Conservation (phyloP, 2,329 filamentous ascomycete species). For the Capronia coronata region DNA sequence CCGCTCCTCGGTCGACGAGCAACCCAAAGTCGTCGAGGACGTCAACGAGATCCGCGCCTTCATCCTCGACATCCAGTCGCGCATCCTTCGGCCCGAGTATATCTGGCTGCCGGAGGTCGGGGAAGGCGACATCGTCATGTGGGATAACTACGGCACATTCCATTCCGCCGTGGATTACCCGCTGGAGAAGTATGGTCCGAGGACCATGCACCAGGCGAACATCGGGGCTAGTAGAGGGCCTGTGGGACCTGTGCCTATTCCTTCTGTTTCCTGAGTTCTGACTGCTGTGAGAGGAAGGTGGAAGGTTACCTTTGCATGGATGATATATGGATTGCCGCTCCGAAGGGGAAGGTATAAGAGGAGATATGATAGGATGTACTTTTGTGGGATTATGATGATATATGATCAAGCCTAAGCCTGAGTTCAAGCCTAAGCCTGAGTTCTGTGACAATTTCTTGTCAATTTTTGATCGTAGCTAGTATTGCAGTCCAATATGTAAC, state of each 20-base stretch:
- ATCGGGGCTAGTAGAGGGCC: slow-evolving; percentile 35
- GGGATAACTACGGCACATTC: slow-evolving; percentile 42
- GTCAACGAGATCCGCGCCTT: slow-evolving; percentile 36
- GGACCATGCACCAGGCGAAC: slow-evolving; percentile 46
- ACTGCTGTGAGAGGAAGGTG: too few species aligned
- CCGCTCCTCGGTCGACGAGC: slow-evolving; percentile 32
- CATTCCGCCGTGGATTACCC: slow-evolving; percentile 44
- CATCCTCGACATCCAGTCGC: slow-evolving; percentile 36
- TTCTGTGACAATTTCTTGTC: too few species aligned
- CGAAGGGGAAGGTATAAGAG: not conserved
- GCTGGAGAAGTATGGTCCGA: slow-evolving; percentile 32
- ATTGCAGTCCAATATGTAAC: too few species aligned
- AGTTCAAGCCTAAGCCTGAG: too few species aligned
- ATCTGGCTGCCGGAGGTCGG: slow-evolving; percentile 37
- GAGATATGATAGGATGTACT: too few species aligned
- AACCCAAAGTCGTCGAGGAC: slow-evolving; percentile 36
- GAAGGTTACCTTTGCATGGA: not conserved
- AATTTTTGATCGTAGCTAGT: too few species aligned
- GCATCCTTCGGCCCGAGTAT: slow-evolving; percentile 41
- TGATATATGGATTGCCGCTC: not conserved
- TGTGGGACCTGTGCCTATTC: slow-evolving; percentile 28
- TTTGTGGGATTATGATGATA: too few species aligned
- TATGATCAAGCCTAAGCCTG: too few species aligned
- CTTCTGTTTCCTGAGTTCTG: slow-evolving; percentile 5
- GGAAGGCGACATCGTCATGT: slow-evolving; percentile 43